phyloP scores from a whole-genome alignment of 495 filamentous ascomycete genomes.

The Jackrogersella multiformis region DNA sequence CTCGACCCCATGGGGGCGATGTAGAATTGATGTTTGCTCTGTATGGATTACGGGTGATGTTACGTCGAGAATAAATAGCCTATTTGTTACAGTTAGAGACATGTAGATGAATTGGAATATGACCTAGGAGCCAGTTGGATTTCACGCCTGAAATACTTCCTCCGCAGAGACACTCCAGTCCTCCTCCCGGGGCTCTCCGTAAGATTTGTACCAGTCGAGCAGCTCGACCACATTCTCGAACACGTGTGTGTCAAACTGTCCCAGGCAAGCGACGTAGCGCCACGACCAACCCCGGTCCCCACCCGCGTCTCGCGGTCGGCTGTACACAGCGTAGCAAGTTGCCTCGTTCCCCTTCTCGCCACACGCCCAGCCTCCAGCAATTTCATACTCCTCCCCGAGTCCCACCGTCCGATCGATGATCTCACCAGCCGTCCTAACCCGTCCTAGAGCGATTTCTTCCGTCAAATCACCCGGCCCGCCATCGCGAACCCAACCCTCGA shows the following conservation, averaged over 20 bases:
- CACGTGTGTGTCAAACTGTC: not conserved
- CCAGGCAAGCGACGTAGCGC: conserved; percentile 1
- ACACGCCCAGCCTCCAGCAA: not conserved
- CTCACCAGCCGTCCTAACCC: no score
- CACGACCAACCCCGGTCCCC: conserved; percentile 2
- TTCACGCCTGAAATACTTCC: not conserved
- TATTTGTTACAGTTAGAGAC: no score
- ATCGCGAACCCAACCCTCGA: no score
- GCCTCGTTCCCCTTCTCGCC: conserved; percentile 4
- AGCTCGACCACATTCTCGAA: not conserved
- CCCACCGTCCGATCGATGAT: no score
- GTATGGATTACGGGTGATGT: no score
- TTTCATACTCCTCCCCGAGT: not conserved
- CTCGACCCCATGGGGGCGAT: no score
- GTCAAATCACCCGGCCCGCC: no score
- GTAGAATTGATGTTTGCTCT: no score
- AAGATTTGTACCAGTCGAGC: not conserved
- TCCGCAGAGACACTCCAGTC: not conserved
- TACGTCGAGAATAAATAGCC: no score
- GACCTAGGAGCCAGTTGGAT: no score
- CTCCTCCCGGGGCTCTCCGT: not conserved
- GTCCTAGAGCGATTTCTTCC: no score
- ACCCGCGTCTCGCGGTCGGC: not conserved
- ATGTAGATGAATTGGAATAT: no score
- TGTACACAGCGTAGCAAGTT: not conserved